A percentile compares a stretch with the other conserved stretches of the same genome.
phyloP scores from a whole-genome alignment of 495 filamentous ascomycete species.

The Hypomontagnella monticulosa region DNA sequence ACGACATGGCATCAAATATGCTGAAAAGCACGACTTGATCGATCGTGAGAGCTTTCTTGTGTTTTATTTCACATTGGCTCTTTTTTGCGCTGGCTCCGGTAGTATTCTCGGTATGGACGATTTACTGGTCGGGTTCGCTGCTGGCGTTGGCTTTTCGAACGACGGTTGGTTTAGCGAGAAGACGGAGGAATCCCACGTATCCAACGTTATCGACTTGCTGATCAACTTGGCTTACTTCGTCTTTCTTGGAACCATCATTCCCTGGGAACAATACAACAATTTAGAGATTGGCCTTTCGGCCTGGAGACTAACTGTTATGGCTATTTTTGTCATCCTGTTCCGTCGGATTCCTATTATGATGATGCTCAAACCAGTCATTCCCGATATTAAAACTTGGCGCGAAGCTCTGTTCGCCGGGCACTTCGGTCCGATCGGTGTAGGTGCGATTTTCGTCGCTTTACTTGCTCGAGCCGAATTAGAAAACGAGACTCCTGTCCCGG shows the following conservation, averaged over 20 bases:
- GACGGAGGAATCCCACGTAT: constrained; percentile 98
- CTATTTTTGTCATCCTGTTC: constrained; percentile 92
- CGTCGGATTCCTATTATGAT: constrained; percentile 97
- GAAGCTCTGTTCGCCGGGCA: constrained; percentile 98
- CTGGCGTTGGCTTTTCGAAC: constrained; percentile 97
- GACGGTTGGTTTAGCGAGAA: constrained; percentile 99
- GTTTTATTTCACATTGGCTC: constrained; percentile 96
- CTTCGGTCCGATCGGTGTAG: constrained; percentile 98
- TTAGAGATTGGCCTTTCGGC: constrained; percentile 74
- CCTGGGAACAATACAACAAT: constrained; percentile 88
- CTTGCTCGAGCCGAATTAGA: constrained; percentile 91
- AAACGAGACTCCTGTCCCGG: constrained; percentile 73
- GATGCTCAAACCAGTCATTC: constrained; percentile 88
- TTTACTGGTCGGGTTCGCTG: constrained; percentile 93
- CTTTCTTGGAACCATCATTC: constrained; percentile 96
- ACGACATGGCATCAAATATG: constrained; percentile 88
- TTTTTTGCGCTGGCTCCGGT: constrained; percentile 96
- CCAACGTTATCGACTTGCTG: constrained; percentile 97
- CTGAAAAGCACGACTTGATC: constrained; percentile 85
- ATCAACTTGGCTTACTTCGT: constrained; percentile 99
- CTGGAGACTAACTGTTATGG: constrained; percentile 90
- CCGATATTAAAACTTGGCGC: constrained; percentile 98
- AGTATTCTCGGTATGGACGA: constrained; percentile 94
- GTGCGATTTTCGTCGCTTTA: constrained; percentile 95
- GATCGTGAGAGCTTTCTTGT: constrained; percentile 97